Percentiles rank a stretch among this genome's conserved stretches.
Conservation (phyloP, 345 rosid species). For the Streptanthus diversifolius region DNA sequence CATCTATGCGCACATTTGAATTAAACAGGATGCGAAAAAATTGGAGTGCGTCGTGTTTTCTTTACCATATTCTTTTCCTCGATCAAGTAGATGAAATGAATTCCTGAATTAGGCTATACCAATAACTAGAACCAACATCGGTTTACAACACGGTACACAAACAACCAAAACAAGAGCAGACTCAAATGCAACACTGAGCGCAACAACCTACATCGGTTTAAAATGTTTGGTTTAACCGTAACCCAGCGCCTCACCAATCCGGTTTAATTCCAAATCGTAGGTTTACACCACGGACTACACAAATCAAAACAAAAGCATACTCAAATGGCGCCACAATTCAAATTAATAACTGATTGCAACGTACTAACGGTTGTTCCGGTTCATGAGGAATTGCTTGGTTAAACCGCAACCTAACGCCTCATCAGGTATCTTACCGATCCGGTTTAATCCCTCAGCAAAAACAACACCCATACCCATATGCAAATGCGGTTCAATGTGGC, state of each 20-base stretch:
- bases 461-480: slow-evolving; percentile 95
- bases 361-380: background rate
- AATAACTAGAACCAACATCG: background rate
- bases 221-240: slow-evolving; percentile 48
- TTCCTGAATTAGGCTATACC: background rate
- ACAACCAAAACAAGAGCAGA: too few relatives aligned
- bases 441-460: slow-evolving; percentile 56
- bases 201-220: slow-evolving; percentile 4
- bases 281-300: background rate
- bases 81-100: too few relatives aligned
- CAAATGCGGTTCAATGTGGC: slow-evolving; percentile 90
- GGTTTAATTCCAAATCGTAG: slow-evolving; percentile 34
- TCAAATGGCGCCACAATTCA: too few relatives aligned
- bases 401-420: slow-evolving; percentile 55
- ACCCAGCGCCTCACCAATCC: slow-evolving; percentile 39
- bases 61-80: too few relatives aligned
- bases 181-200: too few relatives aligned
- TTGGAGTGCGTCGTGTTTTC: too few relatives aligned
- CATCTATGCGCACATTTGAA: too few relatives aligned
- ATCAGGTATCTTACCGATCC: slow-evolving; percentile 44
- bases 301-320: too few relatives aligned
- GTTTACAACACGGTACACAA: background rate
- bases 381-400: slow-evolving; percentile 35
- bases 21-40: too few relatives aligned
- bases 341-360: too few relatives aligned